Base-by-base conservation (phyloP, 1,139 yeast genomes). In the Meyerozyma sp. region DNA sequence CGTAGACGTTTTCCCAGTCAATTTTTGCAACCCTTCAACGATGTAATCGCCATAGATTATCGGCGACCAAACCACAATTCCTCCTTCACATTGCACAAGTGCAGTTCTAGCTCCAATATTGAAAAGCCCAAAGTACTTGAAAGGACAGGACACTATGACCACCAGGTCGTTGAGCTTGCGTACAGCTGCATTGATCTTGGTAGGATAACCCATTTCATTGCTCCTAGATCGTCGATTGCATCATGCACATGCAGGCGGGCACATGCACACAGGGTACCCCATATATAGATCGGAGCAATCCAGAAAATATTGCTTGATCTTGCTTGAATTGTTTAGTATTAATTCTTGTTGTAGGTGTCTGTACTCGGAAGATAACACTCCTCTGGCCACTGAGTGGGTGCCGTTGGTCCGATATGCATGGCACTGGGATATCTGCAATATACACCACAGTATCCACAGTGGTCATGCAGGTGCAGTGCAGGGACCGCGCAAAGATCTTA, bases 61-160 rank as follows among this genome's bases (percentile, higher is more conserved):
- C 1, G 88, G 82, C 3, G 82, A 75, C 75, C 82, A 79, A 8
- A 83, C 75, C 10, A 79, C 61, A 21, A 81, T 62, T 39, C 65
- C 59, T 41, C 61, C 58, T 34, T 68, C 57, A 43, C 64, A 56
- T 40, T 73, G 63, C 46, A 72, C 56, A 7, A 81, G 61, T 0
- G 86, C 76, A 77, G 79, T 73, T 46, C 89, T 66, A 13, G 77
- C 82, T 20, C 90, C 90, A 48, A 82, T 73, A 44, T 76, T 72
- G 44, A 81, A 48, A 39, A 56, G 59, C 44, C 66, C 60, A 8
- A 61, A 53, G 42, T 75, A 56, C 9, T 66, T 61, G 64, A 80
- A 80, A 1, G 75, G 66, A 8, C 73, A 61, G 4, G 83, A 75
- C 18, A 81, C 75, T 38, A 77, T 67, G 34, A 71, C 75, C 8